These are phyloP conservation scores for Alternaria hordeiaustralica DNA, from an alignment of 2,329 filamentous ascomycete species.

Conservation along the genomic window DNA sequence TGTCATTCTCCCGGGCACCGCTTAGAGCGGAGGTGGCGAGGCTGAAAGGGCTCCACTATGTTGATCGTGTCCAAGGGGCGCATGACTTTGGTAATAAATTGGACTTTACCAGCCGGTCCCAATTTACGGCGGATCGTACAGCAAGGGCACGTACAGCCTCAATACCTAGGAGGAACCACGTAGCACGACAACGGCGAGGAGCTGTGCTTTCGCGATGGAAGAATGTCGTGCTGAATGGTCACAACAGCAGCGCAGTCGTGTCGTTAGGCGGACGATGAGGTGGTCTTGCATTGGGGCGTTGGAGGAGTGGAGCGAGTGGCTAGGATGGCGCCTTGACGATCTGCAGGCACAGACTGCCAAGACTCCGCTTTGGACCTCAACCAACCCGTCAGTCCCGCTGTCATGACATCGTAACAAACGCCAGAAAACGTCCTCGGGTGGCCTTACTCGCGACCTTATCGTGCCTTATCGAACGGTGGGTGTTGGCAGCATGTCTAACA, in stretches of 20 bases:
- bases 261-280: conserved; percentile 26
- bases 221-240: conserved; percentile 4
- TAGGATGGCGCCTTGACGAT: conserved; percentile 17
- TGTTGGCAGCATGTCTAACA: not conserved
- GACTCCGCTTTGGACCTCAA: conserved; percentile 14
- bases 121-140: conserved; percentile 13
- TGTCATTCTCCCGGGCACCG: conserved; percentile 5
- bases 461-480: not conserved
- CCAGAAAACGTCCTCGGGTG: not conserved
- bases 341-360: conserved; percentile 33
- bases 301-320: conserved; percentile 25
- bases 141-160: conserved; percentile 6
- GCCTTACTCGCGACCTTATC: not conserved
- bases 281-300: conserved; percentile 30
- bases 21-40: conserved; percentile 10
- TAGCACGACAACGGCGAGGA: conserved; percentile 9
- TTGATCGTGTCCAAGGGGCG: conserved; percentile 15
- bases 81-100: conserved; percentile 21
- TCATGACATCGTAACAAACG: not conserved
- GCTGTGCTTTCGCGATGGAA: not conserved
- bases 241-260: conserved; percentile 22
- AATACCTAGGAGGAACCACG: conserved; percentile 10
- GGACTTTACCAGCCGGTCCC: conserved; percentile 18
- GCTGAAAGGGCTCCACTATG: conserved; percentile 11
- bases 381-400: conserved; percentile 17